Conservation (phyloP, 306 rosid genomes). For the Cucumis melo region DNA sequence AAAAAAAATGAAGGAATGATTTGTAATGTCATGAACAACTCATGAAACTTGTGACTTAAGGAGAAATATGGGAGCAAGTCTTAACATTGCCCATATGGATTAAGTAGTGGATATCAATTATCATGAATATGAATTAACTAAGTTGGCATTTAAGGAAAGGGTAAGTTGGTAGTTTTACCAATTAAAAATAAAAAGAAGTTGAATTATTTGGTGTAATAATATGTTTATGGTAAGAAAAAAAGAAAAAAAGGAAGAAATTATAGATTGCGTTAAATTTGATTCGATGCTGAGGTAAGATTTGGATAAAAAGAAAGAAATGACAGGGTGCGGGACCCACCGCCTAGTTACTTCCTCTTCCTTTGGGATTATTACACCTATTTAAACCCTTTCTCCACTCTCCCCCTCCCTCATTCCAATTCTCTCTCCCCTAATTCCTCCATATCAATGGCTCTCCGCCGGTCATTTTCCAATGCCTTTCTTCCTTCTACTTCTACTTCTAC, state of each 20-base stretch:
- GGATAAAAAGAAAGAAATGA: neutral
- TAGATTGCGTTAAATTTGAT: neutral
- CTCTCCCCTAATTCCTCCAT: neutral
- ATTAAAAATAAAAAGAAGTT: too few relatives aligned
- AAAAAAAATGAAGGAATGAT: too few relatives aligned
- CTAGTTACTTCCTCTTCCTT: neutral
- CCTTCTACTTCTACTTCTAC: neutral
- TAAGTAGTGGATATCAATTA: too few relatives aligned
- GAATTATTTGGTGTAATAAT: too few relatives aligned
- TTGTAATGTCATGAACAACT: too few relatives aligned
- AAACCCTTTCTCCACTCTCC: neutral
- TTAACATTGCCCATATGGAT: too few relatives aligned
- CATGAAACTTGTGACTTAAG: too few relatives aligned
- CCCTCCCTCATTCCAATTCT: neutral
- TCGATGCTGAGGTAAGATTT: neutral
- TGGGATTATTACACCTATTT: neutral
- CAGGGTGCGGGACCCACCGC: neutral
- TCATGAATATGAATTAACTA: too few relatives aligned
- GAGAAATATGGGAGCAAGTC: too few relatives aligned
- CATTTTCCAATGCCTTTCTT: conserved; percentile 24
- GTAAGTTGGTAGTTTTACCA: too few relatives aligned
- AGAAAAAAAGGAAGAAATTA: neutral
- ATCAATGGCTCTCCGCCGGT: conserved; percentile 56
- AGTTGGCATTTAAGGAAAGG: too few relatives aligned
- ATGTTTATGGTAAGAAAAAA: too few relatives aligned